Base-by-base conservation (phyloP, 169 alveolate genomes). In the Eimeria praecox region DNA sequence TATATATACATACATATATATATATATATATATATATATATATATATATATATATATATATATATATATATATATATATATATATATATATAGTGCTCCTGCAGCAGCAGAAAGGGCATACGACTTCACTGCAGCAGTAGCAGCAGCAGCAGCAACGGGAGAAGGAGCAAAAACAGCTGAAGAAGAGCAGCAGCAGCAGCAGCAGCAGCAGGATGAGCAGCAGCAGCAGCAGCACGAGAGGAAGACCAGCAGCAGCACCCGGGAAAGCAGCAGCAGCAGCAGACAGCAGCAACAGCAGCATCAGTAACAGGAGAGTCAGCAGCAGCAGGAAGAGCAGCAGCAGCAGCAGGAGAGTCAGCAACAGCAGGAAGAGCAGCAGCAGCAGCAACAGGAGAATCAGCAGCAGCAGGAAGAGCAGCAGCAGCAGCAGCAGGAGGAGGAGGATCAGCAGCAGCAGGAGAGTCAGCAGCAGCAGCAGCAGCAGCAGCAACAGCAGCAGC, bases 321-420 rank as follows among this genome's bases (percentile, higher is more conserved):
- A 38, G 42, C 44, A 8, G 40, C 82, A 71, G 42, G 44, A 52
- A 49, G 12, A 82, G 89, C 89, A 44, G 64, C 89, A 78, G 56
- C 89, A 78, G 8, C 64, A 44, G 40, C 24, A 40, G 27, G 14
- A 42, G 89, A 33, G 1, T 0, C 69, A 78, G 66, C 33, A 46
- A 16, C 89, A 27, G 14, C 42, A 40, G 38, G 40, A 20, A 27
- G 1, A 12, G 82, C 40, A 27, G 46, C 40, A 71, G 46, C 14
- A 8, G 40, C 82, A 38, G 22, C 40, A 71, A 27, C 3, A 71
- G 24, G 22, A 71, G 44, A 2, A 30, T 2, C 40, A 71, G 82
- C 82, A 71, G 42, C 82, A 71, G 52, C 82, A 71, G 46, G 20
- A 38, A 18, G n/a, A n/a, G n/a, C n/a, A n/a, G 73, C 90, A 33